Evolutionary conservation across 352 stramenopile genomes (phyloP).

Genomic region (Peronospora farinosa): DNA sequence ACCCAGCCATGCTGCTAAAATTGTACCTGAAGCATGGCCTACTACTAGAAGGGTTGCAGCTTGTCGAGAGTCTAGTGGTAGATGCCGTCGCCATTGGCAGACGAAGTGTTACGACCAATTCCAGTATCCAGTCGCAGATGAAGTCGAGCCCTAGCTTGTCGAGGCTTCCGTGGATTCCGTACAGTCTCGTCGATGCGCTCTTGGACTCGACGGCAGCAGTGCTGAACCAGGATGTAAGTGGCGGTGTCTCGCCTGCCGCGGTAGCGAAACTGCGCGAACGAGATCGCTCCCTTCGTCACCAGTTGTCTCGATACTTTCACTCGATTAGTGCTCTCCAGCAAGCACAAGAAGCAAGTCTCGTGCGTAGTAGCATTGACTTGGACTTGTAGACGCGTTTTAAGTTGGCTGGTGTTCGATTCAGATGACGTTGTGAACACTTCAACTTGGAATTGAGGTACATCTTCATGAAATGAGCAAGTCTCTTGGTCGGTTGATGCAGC

Average conservation of each 20-base stretch:
- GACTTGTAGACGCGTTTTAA: conserved; percentile 17
- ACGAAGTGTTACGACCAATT: conserved; percentile 6
- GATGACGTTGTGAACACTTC: conserved; percentile 3
- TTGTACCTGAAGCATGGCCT: conserved; percentile 58
- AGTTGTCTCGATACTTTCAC: conserved; percentile 50
- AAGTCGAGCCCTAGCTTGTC: conserved; percentile 11
- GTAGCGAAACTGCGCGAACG: conserved; percentile 26
- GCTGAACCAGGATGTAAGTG: conserved; percentile 19
- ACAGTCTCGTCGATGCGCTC: conserved; percentile 58
- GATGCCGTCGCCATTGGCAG: conserved; percentile 18
- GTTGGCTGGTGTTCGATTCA: conserved; percentile 12
- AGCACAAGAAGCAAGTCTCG: conserved; percentile 41
- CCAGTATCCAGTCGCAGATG: conserved; percentile 35
- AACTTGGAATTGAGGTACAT: neutral
- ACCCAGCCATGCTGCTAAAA: conserved; percentile 47
- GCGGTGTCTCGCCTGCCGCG: conserved; percentile 11
- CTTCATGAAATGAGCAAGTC: conserved; percentile 14
- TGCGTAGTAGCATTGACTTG: conserved; percentile 22
- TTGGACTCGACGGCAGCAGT: conserved; percentile 42
- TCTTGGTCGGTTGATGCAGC: conserved; percentile 20
- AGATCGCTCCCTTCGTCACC: conserved; percentile 33
- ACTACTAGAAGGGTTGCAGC: conserved; percentile 50
- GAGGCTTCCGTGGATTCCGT: conserved; percentile 58
- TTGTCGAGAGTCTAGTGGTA: conserved; percentile 40
- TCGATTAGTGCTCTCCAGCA: conserved; percentile 46